These are phyloP conservation scores for Aspergillus taichungensis DNA, from an alignment of 495 filamentous ascomycete species.

Conservation along the genomic window DNA sequence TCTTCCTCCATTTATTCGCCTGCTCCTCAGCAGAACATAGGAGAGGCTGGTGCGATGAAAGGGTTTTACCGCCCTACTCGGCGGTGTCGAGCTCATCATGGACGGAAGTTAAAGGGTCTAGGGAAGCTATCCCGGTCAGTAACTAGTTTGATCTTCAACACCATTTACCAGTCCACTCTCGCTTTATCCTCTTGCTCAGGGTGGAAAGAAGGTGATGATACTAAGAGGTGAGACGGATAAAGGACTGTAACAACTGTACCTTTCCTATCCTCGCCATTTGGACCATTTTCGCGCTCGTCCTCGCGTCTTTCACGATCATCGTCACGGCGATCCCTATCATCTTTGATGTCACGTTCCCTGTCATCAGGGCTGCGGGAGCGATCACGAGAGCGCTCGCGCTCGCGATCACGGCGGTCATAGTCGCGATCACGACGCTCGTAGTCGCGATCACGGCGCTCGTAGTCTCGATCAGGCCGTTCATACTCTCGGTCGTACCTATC, in stretches of 20 bases:
- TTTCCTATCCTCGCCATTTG: slow-evolving; percentile 69
- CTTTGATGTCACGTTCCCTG: slow-evolving; percentile 56
- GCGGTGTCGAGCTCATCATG: slow-evolving; percentile 97
- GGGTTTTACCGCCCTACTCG: slow-evolving; percentile 48
- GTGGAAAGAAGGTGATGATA: no score
- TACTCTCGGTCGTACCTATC: slow-evolving; percentile 75
- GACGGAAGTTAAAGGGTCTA: slow-evolving; percentile 71
- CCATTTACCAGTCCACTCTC: no score
- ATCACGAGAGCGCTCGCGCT: slow-evolving; percentile 64
- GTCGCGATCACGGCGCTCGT: slow-evolving; percentile 56
- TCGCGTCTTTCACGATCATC: slow-evolving; percentile 52
- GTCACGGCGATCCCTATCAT: slow-evolving; percentile 58
- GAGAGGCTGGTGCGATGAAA: not conserved
- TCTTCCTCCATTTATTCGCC: no score
- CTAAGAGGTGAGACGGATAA: no score
- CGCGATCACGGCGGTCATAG: slow-evolving; percentile 47
- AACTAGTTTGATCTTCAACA: not conserved
- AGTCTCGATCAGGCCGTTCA: slow-evolving; percentile 61
- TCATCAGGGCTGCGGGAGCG: slow-evolving; percentile 64
- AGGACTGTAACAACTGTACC: slow-evolving; percentile 37
- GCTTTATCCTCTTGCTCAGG: no score
- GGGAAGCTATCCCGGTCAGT: slow-evolving; percentile 28
- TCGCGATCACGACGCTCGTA: slow-evolving; percentile 69
- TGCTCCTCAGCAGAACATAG: not conserved
- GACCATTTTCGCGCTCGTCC: slow-evolving; percentile 43